Evolutionary conservation across 75 land plant genomes (phyloP), one percentile per base, ranked within the genome.

Genomic region (Sequoiadendron giganteum): DNA sequence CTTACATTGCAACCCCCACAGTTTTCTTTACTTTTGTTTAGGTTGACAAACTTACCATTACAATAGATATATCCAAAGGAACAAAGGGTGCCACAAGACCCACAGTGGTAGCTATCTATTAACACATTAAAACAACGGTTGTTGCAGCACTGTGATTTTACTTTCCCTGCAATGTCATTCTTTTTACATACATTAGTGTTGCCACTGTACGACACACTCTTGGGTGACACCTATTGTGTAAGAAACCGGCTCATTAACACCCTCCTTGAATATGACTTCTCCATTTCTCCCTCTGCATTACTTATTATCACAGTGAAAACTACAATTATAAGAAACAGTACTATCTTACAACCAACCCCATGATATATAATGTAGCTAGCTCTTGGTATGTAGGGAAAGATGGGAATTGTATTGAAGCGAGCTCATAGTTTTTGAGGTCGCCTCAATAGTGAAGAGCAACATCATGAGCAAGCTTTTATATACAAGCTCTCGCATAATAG

Each of bases 1-100:
- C 3, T 56, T 7, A 88, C 70, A 78, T 79, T 49, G 83, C 91
- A 92, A 2, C 79, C 4, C 10, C 94, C 94, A 45, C 94, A 93
- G 83, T 93, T 84, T 39, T 81, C 81, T 30, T 93, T 83, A 10
- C 2, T 32, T 25, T 18, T 68, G 0, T 87, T 79, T 39, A 47
- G 7, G 6, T 93, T 88, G 43, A 91, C 88, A 52, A 92, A 91
- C 56, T 85, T 43, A 11, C 94, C 94, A 9, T 82, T 70, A 70
- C 92, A 92, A 48, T 92, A 92, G 19, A 87, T 32, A 58, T 89
- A 89, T 2, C 45, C 58, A 85, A 80, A 87, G 55, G 39, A 79
- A 70, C 94, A 93, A 79, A 85, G 86, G 65, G 81, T 85, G 48
- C 91, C 91, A 82, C 94, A 93, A 13, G 32, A 55, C 7, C 94